Evolutionary conservation across 2,329 filamentous ascomycete species (phyloP).

Genomic region (Stagonosporopsis tanaceti): DNA sequence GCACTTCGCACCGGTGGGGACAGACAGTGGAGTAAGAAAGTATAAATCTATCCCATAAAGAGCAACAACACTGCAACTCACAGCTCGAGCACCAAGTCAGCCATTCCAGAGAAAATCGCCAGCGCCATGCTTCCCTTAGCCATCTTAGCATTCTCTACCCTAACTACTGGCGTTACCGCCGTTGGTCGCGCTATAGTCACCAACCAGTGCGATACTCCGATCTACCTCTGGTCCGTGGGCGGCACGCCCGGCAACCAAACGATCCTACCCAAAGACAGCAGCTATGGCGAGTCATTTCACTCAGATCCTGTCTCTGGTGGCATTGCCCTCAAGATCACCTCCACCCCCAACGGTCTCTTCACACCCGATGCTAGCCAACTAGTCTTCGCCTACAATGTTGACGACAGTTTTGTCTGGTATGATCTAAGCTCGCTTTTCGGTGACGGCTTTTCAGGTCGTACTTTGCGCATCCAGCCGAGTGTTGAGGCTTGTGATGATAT

Average conservation of each 20-base stretch:
- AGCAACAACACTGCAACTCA: neutral
- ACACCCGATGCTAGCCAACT: conserved; percentile 41
- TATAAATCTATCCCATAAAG: neutral
- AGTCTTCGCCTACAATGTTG: conserved; percentile 41
- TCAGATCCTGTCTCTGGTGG: conserved; percentile 32
- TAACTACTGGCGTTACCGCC: conserved; percentile 18
- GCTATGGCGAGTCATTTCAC: conserved; percentile 37
- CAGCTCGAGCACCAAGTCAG: neutral
- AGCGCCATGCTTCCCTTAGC: conserved; percentile 12
- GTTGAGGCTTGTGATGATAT: conserved; percentile 36
- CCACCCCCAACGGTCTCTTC: conserved; percentile 31
- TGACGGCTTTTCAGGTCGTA: conserved; percentile 36
- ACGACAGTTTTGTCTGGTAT: conserved; percentile 36
- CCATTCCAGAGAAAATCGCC: neutral
- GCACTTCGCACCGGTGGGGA: neutral
- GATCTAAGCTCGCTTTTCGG: conserved; percentile 41
- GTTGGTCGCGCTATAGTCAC: conserved; percentile 42
- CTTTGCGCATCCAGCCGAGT: conserved; percentile 34
- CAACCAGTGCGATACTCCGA: conserved; percentile 39
- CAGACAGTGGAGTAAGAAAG: neutral
- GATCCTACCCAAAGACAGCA: conserved; percentile 30
- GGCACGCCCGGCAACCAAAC: conserved; percentile 25
- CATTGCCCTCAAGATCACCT: conserved; percentile 36
- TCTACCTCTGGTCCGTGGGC: conserved; percentile 45
- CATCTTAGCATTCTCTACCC: neutral